Percentiles rank a stretch among this genome's conserved stretches.
These are phyloP conservation scores for Aspergillus ellipticus DNA, from an alignment of 495 filamentous ascomycete species.

Conservation along the genomic window DNA sequence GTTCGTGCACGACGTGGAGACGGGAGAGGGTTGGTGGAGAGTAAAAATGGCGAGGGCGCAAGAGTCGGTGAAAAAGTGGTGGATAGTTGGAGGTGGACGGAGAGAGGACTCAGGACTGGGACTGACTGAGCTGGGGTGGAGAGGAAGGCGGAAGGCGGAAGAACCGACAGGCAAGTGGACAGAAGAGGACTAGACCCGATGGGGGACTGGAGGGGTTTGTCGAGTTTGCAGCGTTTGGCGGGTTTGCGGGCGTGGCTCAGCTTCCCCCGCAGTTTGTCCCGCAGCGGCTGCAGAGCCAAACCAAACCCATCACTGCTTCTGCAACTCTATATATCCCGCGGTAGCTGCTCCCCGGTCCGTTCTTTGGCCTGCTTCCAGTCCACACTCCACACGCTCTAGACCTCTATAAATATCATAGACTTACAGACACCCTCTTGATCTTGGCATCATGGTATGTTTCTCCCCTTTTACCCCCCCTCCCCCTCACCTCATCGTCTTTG, in stretches of 20 bases:
- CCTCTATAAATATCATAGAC: background rate
- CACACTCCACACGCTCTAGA: background rate
- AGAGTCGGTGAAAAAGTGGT: background rate
- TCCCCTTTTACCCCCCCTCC: background rate
- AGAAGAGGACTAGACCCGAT: too few species aligned
- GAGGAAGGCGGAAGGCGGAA: slow-evolving; percentile 12
- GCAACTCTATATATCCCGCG: background rate
- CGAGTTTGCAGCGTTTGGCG: slow-evolving; percentile 17
- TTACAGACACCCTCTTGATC: too few species aligned
- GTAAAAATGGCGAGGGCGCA: background rate
- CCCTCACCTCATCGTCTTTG: background rate
- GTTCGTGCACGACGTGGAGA: background rate
- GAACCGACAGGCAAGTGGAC: too few species aligned
- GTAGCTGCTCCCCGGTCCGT: background rate
- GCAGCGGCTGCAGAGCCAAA: slow-evolving; percentile 5
- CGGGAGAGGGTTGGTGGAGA: background rate
- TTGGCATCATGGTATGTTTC: slow-evolving; percentile 9
- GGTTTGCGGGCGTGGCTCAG: slow-evolving; percentile 3
- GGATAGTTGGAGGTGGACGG: background rate
- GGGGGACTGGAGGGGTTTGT: slow-evolving; percentile 4
- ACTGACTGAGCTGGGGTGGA: background rate
- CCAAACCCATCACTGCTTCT: background rate
- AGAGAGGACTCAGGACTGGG: background rate
- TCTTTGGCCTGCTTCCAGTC: background rate
- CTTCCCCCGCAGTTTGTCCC: slow-evolving; percentile 24